Evolutionary conservation across 768 basidiomycete genomes (phyloP).

Genomic region (Serendipita vermifera): DNA sequence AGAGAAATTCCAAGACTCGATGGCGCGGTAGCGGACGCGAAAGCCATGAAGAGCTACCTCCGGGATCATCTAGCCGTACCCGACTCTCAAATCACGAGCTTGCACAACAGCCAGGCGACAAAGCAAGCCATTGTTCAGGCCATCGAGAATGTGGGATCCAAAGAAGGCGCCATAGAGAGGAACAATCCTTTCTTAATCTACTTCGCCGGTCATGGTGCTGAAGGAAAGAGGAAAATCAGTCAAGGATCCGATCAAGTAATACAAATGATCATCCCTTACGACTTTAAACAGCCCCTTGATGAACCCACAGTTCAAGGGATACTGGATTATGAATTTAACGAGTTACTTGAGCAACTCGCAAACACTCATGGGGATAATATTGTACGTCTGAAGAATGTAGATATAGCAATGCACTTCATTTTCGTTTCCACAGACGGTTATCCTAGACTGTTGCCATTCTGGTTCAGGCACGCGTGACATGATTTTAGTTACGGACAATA

Average conservation of each 20-base stretch:
- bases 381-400: conserved; percentile 20
- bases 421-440: conserved; percentile 32
- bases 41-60: conserved; percentile 45
- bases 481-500: too few relatives aligned
- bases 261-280: conserved; percentile 27
- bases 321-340: conserved; percentile 49
- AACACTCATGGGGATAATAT: conserved; percentile 54
- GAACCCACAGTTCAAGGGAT: conserved; percentile 46
- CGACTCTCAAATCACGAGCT: conserved; percentile 41
- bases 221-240: conserved; percentile 22
- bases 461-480: conserved; percentile 25
- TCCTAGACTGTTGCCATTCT: conserved; percentile 54
- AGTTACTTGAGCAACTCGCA: conserved; percentile 44
- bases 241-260: conserved; percentile 24
- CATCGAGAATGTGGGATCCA: conserved; percentile 49
- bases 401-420: not conserved
- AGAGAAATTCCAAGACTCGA: conserved; percentile 48
- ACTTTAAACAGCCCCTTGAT: conserved; percentile 27
- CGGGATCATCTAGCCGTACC: conserved; percentile 44
- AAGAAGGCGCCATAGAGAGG: conserved; percentile 31
- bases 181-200: conserved; percentile 30
- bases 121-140: conserved; percentile 46
- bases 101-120: conserved; percentile 47
- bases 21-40: conserved; percentile 52
- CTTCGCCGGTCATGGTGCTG: conserved; percentile 36